A percentile compares a stretch with the other conserved stretches of the same genome.
Evolutionary conservation across 106 monocot genomes (phyloP).

Genomic region (Chionographis japonica): DNA sequence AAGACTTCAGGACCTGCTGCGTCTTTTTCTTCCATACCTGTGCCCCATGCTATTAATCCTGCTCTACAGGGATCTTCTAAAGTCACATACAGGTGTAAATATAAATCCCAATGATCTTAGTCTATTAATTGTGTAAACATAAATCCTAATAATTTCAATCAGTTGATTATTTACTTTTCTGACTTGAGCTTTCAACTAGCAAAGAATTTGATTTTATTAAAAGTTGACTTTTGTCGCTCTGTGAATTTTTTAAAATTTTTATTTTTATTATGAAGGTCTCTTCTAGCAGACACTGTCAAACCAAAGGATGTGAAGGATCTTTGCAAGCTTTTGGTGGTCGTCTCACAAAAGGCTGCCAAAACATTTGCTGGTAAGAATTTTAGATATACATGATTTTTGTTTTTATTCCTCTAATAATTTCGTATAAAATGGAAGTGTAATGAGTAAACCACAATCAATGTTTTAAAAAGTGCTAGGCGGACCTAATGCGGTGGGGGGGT

Average conservation of each 20-base stretch:
- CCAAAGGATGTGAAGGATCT: slow-evolving; percentile 87
- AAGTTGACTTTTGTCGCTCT: no score
- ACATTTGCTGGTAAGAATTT: slow-evolving; percentile 39
- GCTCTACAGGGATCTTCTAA: slow-evolving; percentile 37
- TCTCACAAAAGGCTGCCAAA: slow-evolving; percentile 64
- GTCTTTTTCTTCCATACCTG: slow-evolving; percentile 40
- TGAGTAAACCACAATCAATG: no score
- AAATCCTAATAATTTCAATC: not conserved
- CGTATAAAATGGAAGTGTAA: no score
- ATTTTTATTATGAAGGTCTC: slow-evolving; percentile 42
- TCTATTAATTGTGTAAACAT: slow-evolving; percentile 17
- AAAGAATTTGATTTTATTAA: not conserved
- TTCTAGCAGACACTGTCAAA: slow-evolving; percentile 79
- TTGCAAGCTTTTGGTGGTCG: slow-evolving; percentile 73
- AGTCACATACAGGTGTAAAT: slow-evolving; percentile 67
- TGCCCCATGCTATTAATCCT: slow-evolving; percentile 20
- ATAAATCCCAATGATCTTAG: not conserved
- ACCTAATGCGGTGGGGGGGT: no score
- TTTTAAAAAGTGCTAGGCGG: no score
- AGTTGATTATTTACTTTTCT: not conserved
- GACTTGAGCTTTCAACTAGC: not conserved
- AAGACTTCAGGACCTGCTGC: slow-evolving; percentile 33
- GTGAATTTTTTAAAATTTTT: not conserved
- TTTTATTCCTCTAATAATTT: no score
- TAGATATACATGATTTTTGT: not conserved